Conservation (phyloP, 164 flowering plant species). For the Berberis thunbergii region DNA sequence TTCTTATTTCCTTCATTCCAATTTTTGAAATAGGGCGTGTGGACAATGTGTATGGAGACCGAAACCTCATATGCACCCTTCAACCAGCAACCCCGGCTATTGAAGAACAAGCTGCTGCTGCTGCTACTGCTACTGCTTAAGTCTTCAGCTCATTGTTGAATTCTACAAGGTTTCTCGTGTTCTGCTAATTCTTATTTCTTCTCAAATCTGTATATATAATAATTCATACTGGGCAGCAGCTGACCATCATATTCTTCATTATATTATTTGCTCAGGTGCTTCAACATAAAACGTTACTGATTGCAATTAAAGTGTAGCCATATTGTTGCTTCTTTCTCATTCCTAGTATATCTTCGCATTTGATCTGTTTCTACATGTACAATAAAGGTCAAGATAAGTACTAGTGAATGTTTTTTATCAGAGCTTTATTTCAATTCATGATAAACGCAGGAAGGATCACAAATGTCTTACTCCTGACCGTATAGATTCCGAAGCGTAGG, state of each 20-base stretch:
- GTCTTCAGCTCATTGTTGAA: neutral
- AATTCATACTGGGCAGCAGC: slow-evolving; percentile 3
- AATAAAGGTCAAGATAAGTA: too few species aligned
- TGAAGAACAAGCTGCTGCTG: slow-evolving; percentile 85
- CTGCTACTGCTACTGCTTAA: slow-evolving; percentile 56
- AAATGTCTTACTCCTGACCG: too few species aligned
- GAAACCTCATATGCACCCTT: slow-evolving; percentile 90
- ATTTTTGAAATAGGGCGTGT: slow-evolving; percentile 60
- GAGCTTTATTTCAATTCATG: too few species aligned
- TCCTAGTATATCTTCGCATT: too few species aligned
- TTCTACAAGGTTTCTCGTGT: neutral
- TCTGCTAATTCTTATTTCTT: neutral
- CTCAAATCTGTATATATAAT: slow-evolving; percentile 14
- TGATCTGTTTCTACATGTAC: too few species aligned
- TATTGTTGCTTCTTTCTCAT: too few species aligned
- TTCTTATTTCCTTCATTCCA: neutral
- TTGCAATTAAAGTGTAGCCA: too few species aligned
- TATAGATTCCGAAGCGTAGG: too few species aligned
- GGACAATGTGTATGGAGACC: slow-evolving; percentile 96
- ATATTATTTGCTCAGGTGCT: neutral
- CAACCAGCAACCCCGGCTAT: slow-evolving; percentile 57
- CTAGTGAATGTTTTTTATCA: too few species aligned
- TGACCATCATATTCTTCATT: slow-evolving; percentile 1
- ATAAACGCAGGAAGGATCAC: too few species aligned
- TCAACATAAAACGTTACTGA: too few species aligned